These are phyloP conservation scores for Cyclotella kingstonii DNA, from an alignment of 108 stramenopile genomes.

Conservation along the genomic window DNA sequence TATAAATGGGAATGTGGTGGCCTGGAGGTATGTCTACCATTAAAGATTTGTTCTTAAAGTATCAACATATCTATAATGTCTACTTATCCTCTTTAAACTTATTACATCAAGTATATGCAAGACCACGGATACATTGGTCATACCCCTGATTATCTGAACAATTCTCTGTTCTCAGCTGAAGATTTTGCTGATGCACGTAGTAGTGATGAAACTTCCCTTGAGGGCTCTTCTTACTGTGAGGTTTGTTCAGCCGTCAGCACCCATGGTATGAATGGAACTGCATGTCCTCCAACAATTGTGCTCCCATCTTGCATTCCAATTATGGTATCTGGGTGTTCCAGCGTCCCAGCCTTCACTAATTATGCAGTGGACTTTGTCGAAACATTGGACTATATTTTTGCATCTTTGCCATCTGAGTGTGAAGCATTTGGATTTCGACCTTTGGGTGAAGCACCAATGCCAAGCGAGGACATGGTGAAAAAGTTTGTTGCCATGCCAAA, in stretches of 20 bases:
- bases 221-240: slow-evolving; percentile 12
- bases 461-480: slow-evolving; percentile 39
- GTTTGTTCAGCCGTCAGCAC: neutral
- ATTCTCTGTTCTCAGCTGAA: slow-evolving; percentile 19
- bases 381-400: slow-evolving; percentile 68
- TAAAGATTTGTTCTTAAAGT: neutral
- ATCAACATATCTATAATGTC: neutral
- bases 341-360: slow-evolving; percentile 59
- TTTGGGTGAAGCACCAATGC: slow-evolving; percentile 54
- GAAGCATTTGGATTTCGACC: slow-evolving; percentile 44
- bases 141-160: slow-evolving; percentile 1
- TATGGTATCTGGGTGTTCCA: slow-evolving; percentile 46
- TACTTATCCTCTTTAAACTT: neutral
- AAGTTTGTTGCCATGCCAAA: slow-evolving; percentile 61
- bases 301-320: slow-evolving; percentile 48
- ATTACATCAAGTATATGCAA: slow-evolving; percentile 13
- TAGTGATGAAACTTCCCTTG: slow-evolving; percentile 17
- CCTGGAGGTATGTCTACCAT: slow-evolving; percentile 8
- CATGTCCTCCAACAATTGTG: slow-evolving; percentile 31
- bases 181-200: slow-evolving; percentile 17
- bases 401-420: slow-evolving; percentile 17
- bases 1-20: slow-evolving; percentile 58
- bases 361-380: slow-evolving; percentile 54
- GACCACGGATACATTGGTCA: slow-evolving; percentile 32
- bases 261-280: neutral